Evolutionary conservation across 345 rosid genomes (phyloP).

Genomic region (Corchorus capsularis): DNA sequence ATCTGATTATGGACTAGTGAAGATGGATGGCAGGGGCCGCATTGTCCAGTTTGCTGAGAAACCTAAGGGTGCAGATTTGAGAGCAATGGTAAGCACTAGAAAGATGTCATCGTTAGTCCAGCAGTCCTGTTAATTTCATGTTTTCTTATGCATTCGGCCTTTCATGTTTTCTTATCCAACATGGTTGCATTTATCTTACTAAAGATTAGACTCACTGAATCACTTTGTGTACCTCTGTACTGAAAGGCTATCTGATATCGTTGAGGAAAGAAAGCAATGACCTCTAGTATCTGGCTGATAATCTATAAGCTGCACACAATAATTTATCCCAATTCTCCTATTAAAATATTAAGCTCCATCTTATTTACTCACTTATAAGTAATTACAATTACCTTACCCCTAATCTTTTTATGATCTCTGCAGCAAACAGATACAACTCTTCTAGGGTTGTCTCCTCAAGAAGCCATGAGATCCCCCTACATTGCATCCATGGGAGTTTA

Average conservation of each 20-base stretch:
- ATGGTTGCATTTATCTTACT: background rate
- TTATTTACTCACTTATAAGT: background rate
- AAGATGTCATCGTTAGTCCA: slow-evolving; percentile 4
- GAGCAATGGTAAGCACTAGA: slow-evolving; percentile 66
- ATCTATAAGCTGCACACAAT: background rate
- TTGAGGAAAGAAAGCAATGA: background rate
- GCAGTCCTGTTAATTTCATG: background rate
- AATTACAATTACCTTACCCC: background rate
- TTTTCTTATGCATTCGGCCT: background rate
- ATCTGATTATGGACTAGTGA: slow-evolving; percentile 87
- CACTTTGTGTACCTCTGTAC: background rate
- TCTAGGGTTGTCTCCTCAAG: slow-evolving; percentile 67
- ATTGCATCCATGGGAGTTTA: slow-evolving; percentile 98
- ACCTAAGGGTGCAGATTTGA: slow-evolving; percentile 74
- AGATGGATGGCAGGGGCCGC: slow-evolving; percentile 65
- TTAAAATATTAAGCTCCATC: background rate
- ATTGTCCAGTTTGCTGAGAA: slow-evolving; percentile 79
- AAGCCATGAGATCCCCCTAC: slow-evolving; percentile 63
- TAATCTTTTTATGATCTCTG: slow-evolving; percentile 25
- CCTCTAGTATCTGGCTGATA: background rate
- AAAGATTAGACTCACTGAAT: background rate
- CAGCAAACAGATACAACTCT: slow-evolving; percentile 74
- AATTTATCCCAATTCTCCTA: background rate
- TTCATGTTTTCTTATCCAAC: background rate
- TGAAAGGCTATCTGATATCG: background rate